Percentiles rank a stretch among this genome's conserved stretches.
These are phyloP conservation scores for Backusella luteola DNA, from an alignment of 192 early-diverging fungal species.

Conservation along the genomic window DNA sequence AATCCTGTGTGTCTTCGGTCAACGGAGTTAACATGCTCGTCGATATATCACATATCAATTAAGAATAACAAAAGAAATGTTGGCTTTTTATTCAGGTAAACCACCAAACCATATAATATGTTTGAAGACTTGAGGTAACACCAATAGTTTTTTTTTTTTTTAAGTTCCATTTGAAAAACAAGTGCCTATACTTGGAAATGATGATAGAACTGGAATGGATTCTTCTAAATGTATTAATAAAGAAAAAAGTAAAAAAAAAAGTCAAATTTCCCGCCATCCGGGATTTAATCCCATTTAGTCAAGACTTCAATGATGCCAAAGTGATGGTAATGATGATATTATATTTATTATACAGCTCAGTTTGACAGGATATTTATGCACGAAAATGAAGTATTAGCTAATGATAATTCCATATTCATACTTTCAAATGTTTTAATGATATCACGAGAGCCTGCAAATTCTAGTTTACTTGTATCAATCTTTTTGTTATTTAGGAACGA, in stretches of 20 bases:
- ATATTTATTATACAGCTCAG: background rate
- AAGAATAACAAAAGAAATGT: too few relatives aligned
- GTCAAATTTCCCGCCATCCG: background rate
- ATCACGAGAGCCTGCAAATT: background rate
- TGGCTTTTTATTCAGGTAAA: too few relatives aligned
- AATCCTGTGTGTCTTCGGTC: too few relatives aligned
- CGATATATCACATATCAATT: too few relatives aligned
- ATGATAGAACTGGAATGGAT: too few relatives aligned
- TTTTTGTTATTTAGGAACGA: background rate
- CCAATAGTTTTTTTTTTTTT: too few relatives aligned
- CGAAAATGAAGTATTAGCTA: background rate
- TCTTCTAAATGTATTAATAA: too few relatives aligned
- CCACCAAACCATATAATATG: too few relatives aligned
- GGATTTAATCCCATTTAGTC: background rate
- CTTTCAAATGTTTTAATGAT: conserved; percentile 4
- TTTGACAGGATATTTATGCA: background rate
- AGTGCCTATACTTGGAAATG: too few relatives aligned
- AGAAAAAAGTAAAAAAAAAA: background rate
- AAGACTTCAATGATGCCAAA: background rate
- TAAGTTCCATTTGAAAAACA: too few relatives aligned
- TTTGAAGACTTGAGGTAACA: too few relatives aligned
- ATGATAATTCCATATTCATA: background rate
- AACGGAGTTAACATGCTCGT: too few relatives aligned
- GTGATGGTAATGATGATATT: background rate
- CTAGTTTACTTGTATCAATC: background rate